phyloP scores from a whole-genome alignment of 2,329 filamentous ascomycete species.

The Chalara sp. region DNA sequence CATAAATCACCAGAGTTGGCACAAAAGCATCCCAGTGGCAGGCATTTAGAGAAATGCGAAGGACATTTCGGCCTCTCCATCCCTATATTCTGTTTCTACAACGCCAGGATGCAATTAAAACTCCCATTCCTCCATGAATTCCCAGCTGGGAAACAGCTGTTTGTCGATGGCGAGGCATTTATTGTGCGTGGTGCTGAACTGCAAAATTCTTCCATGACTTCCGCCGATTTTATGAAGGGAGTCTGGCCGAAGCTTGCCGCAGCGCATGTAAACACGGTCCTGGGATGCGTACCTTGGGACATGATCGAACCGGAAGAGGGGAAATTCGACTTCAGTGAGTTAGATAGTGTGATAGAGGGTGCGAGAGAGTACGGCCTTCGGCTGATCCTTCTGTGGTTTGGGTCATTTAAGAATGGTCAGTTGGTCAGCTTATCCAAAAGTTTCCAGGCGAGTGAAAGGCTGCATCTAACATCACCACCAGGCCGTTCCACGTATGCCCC shows the following conservation, averaged over 20 bases:
- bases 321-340: not conserved
- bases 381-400: not conserved
- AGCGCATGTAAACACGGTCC: not conserved
- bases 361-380: not conserved
- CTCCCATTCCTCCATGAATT: not conserved
- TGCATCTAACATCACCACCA: slow-evolving; percentile 1
- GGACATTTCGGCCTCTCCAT: not conserved
- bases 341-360: not conserved
- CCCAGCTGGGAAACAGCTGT: not conserved
- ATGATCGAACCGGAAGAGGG: not conserved
- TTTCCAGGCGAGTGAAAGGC: not conserved
- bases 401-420: not conserved
- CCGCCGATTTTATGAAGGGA: not conserved
- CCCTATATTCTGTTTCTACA: not conserved
- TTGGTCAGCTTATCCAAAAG: not conserved
- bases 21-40: not conserved
- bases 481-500: slow-evolving; percentile 33
- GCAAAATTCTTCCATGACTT: not conserved
- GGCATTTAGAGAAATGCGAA: too few species aligned
- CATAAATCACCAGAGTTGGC: not conserved
- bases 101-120: not conserved
- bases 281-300: not conserved
- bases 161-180: not conserved
- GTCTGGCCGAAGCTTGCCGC: not conserved
- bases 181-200: not conserved